Evolutionary conservation across 441 rosid species (phyloP).

Genomic region (Raphanus hybrid): DNA sequence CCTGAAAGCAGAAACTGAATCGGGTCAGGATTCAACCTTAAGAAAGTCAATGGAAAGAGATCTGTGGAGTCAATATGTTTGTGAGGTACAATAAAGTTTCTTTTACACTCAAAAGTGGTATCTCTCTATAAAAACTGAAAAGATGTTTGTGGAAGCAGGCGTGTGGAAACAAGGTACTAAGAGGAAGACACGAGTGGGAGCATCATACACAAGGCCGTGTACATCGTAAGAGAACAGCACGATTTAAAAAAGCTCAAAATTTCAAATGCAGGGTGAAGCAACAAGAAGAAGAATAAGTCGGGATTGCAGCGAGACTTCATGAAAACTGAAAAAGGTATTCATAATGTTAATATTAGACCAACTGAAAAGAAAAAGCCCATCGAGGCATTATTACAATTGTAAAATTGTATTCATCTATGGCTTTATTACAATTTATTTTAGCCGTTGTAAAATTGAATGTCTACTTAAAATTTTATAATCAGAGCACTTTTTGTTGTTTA

Average conservation of each 20-base stretch:
- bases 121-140: neutral
- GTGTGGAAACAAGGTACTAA: conserved; percentile 80
- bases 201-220: conserved; percentile 79
- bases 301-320: conserved; percentile 7
- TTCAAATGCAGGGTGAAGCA: conserved; percentile 31
- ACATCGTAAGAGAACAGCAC: conserved; percentile 72
- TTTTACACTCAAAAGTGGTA: conserved; percentile 10
- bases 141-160: conserved; percentile 50
- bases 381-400: neutral
- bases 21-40: conserved; percentile 19
- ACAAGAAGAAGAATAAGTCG: conserved; percentile 24
- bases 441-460: neutral
- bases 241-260: conserved; percentile 50
- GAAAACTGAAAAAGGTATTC: conserved; percentile 15
- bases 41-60: conserved; percentile 54
- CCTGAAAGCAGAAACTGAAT: conserved; percentile 43
- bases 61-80: conserved; percentile 81
- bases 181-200: conserved; percentile 96
- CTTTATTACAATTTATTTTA: neutral
- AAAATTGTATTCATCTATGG: too few species aligned
- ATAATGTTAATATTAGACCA: neutral
- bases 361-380: conserved; percentile 18
- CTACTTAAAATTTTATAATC: neutral
- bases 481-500: neutral
- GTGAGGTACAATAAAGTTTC: conserved; percentile 56